phyloP scores from a whole-genome alignment of 371 early-diverging fungal genomes.

The Actinomortierella ambigua region DNA sequence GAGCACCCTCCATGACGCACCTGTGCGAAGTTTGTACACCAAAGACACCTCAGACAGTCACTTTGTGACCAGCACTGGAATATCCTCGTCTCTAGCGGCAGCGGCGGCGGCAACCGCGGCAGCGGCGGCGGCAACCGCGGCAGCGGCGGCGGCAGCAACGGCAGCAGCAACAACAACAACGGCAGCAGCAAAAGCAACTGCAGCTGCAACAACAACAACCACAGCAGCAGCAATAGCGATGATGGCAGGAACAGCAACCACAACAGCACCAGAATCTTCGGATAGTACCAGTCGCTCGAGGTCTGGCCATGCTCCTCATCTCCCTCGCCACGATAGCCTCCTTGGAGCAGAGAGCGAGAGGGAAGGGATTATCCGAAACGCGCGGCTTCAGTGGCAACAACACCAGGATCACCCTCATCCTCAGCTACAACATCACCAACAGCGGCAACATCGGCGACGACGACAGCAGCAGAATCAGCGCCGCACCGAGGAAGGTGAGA shows the following conservation, averaged over 20 bases:
- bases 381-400: not conserved
- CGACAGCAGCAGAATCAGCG: not conserved
- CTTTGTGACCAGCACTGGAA: not conserved
- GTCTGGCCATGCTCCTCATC: not conserved
- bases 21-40: no score
- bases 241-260: not conserved
- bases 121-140: no score
- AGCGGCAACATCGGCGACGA: constrained; percentile 2
- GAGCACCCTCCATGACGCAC: no score
- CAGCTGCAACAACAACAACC: not conserved
- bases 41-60: not conserved
- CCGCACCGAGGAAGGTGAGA: no score
- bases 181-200: not conserved
- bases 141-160: no score
- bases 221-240: not conserved
- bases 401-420: not conserved
- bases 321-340: constrained; percentile 2
- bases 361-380: not conserved
- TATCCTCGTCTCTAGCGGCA: not conserved
- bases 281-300: constrained; percentile 1
- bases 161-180: not conserved
- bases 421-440: not conserved
- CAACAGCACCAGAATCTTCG: not conserved
- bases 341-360: not conserved
- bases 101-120: not conserved